Base-by-base conservation (phyloP, 331 rosid genomes). In the Acacia concinna region DNA sequence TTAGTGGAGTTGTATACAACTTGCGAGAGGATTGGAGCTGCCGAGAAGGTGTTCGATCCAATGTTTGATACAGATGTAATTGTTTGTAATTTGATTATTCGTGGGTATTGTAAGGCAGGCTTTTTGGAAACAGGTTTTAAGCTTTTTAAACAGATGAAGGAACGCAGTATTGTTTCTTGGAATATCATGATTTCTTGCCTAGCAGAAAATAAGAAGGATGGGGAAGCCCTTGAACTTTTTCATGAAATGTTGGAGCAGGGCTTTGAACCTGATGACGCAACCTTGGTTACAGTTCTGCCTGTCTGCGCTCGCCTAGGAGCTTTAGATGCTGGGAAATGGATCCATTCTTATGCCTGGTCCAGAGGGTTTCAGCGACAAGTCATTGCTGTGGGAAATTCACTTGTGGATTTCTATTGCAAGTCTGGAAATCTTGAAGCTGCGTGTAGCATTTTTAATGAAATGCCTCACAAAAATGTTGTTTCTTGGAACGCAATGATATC, bases 401-500 rank as follows among this genome's bases (percentile, higher is more conserved):
- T 88, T 8, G 71, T 88, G 18, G 91, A 90, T 82, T 90, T 88
- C 21, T 90, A 84, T 76, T 83, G 88, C 66, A 90, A 90, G 85
- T 72, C 82, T 84, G 95, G 95, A 4, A 78, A 85, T 64, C 63
- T 76, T 52, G 82, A 83, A 79, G 77, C 34, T 40, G 89, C 91
- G 0, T 65, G 83, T 86, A 67, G 70, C 27, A 52, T 81, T 78
- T 90, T 90, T 54, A 77, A 88, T 60, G 82, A 54, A 67, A 85
- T 90, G 88, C 52, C 76, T 11, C 8, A 11, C 15, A 90, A 85
- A 81, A 85, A 77, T 73, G 89, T 85, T 72, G 86, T 90, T 78
- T 85, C 92, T 49, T 90, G 91, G 92, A 90, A 90, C 27, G 80
- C 81, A 9, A 82, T 88, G 88, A 86, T 90, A 71, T 79, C 87